These are phyloP conservation scores for Hysterangium stoloniferum DNA, from an alignment of 768 basidiomycete species.

Conservation along the genomic window DNA sequence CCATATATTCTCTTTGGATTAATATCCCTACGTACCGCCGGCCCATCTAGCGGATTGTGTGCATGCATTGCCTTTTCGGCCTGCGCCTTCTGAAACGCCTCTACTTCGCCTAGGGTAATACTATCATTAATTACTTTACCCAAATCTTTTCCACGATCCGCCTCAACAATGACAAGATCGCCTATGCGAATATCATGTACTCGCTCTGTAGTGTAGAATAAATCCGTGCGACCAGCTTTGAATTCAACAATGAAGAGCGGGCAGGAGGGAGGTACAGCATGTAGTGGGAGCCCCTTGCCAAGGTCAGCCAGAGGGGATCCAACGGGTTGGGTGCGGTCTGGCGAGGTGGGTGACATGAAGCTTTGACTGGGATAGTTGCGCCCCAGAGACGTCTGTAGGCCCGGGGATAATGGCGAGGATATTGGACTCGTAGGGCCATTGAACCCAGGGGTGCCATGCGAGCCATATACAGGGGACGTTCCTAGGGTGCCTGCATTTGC, in stretches of 20 bases:
- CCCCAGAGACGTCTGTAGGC: not conserved
- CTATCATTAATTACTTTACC: constrained; percentile 89
- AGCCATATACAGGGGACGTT: constrained; percentile 15
- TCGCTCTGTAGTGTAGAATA: constrained; percentile 83
- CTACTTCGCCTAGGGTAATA: constrained; percentile 84
- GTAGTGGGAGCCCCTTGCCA: constrained; percentile 84
- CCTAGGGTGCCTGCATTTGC: not conserved
- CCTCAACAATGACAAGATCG: constrained; percentile 94
- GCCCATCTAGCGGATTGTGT: constrained; percentile 25
- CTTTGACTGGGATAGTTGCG: not conserved
- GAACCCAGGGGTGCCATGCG: constrained; percentile 36
- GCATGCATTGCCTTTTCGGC: constrained; percentile 40
- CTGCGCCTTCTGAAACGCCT: constrained; percentile 82
- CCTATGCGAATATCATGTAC: constrained; percentile 64
- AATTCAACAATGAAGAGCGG: constrained; percentile 97
- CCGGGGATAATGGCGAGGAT: constrained; percentile 54
- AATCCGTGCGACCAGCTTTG: constrained; percentile 91
- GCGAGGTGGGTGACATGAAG: not conserved
- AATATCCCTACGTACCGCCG: constrained; percentile 74
- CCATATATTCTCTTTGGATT: constrained; percentile 95
- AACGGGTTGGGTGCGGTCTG: constrained; percentile 2
- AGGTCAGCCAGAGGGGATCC: constrained; percentile 42
- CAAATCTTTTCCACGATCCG: constrained; percentile 88
- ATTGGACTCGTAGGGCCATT: constrained; percentile 27
- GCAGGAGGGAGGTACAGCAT: constrained; percentile 72